Evolutionary conservation across 805 yeast genomes (phyloP).

Genomic region (Pichia cabralensis): DNA sequence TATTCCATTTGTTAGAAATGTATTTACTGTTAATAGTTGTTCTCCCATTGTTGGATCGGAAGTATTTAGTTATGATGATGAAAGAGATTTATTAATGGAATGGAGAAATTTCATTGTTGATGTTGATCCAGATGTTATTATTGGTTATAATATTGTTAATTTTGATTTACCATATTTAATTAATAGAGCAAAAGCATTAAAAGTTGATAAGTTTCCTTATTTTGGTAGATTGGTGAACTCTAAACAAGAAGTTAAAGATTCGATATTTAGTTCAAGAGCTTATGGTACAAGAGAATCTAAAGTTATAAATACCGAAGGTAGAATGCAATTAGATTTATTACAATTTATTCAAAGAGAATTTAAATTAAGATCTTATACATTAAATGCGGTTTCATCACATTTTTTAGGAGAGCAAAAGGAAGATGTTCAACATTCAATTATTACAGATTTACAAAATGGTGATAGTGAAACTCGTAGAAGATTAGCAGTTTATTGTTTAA

Average conservation of each 20-base stretch:
- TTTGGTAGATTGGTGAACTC: slow-evolving; percentile 68
- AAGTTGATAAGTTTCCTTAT: slow-evolving; percentile 60
- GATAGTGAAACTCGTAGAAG: slow-evolving; percentile 87
- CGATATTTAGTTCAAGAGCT: slow-evolving; percentile 87
- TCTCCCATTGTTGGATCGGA: slow-evolving; percentile 91
- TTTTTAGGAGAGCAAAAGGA: slow-evolving; percentile 94
- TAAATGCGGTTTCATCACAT: slow-evolving; percentile 91
- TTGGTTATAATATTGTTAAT: slow-evolving; percentile 91
- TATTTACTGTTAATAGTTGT: slow-evolving; percentile 87
- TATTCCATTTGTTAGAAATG: slow-evolving; percentile 89
- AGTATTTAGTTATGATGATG: slow-evolving; percentile 64
- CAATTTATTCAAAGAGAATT: slow-evolving; percentile 93
- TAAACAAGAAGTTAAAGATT: slow-evolving; percentile 70
- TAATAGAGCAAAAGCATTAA: slow-evolving; percentile 74
- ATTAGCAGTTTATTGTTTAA: slow-evolving; percentile 91
- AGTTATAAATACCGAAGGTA: slow-evolving; percentile 85
- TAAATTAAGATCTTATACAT: slow-evolving; percentile 86
- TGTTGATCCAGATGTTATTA: slow-evolving; percentile 91
- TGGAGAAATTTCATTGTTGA: slow-evolving; percentile 84
- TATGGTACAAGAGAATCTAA: slow-evolving; percentile 94
- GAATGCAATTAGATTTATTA: slow-evolving; percentile 87
- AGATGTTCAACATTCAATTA: slow-evolving; percentile 95
- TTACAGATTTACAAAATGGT: slow-evolving; percentile 90
- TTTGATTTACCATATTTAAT: slow-evolving; percentile 91
- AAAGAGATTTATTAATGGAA: slow-evolving; percentile 68